Conservation (phyloP, 2,329 filamentous ascomycete species). For the Exophiala phaeomuriformis region DNA sequence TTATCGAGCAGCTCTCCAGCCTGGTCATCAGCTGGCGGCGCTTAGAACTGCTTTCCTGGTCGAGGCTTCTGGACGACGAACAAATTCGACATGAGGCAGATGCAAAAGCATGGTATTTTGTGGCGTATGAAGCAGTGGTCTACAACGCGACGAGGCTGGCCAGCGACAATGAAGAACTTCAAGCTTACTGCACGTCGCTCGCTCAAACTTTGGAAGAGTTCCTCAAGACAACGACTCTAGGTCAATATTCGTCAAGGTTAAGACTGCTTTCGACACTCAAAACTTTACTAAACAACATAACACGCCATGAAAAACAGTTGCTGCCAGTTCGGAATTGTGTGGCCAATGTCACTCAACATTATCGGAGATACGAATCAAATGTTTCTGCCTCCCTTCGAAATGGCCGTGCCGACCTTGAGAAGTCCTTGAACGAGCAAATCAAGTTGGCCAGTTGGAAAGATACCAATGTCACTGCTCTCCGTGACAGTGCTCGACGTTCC, state of each 20-base stretch:
- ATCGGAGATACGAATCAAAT: constrained; percentile 60
- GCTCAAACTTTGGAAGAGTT: constrained; percentile 73
- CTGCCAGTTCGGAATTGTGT: constrained; percentile 57
- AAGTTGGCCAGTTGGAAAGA: constrained; percentile 96
- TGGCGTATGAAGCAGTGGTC: constrained; percentile 85
- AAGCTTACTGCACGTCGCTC: constrained; percentile 48
- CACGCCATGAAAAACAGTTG: constrained; percentile 53
- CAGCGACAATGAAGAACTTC: constrained; percentile 52
- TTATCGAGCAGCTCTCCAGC: constrained; percentile 72
- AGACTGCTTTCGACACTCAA: constrained; percentile 57
- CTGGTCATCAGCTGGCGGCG: constrained; percentile 83
- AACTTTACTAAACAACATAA: constrained; percentile 58
- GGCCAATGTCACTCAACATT: constrained; percentile 69
- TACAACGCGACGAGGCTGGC: constrained; percentile 63
- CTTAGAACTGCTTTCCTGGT: constrained; percentile 87
- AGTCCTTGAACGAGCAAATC: constrained; percentile 86
- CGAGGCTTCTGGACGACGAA: constrained; percentile 78
- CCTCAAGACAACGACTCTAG: constrained; percentile 68
- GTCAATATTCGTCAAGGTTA: constrained; percentile 70
- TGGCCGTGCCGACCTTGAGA: constrained; percentile 71
- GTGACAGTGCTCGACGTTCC: constrained; percentile 81
- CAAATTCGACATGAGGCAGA: constrained; percentile 65
- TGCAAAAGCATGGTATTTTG: constrained; percentile 89
- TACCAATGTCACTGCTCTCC: constrained; percentile 82
- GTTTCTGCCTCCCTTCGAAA: constrained; percentile 59